Conservation (phyloP, 2,329 filamentous ascomycete genomes). For the Coleophoma crateriformis region DNA sequence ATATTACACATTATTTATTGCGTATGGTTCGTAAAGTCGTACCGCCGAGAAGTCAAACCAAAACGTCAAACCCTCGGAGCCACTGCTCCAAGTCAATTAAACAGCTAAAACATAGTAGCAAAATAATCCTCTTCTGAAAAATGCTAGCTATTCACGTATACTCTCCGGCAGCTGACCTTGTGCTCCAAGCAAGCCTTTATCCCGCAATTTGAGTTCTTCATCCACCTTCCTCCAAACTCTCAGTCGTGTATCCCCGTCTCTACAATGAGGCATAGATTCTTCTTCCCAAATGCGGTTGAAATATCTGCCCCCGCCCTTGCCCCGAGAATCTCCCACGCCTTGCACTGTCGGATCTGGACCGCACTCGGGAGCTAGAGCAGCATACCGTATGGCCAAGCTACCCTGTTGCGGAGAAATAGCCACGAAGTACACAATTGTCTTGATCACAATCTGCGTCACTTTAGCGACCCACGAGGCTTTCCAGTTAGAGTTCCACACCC, state of each 20-base stretch:
- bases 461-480: background rate
- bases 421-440: slow-evolving; percentile 4
- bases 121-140: no score
- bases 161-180: no score
- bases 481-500: slow-evolving; percentile 19
- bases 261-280: slow-evolving; percentile 20
- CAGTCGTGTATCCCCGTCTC: slow-evolving; percentile 13
- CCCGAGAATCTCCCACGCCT: background rate
- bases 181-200: no score
- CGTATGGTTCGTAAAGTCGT: no score
- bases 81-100: no score
- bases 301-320: slow-evolving; percentile 16
- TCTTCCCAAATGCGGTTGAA: slow-evolving; percentile 20
- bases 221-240: slow-evolving; percentile 12
- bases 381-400: slow-evolving; percentile 16
- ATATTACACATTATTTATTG: no score
- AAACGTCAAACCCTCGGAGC: no score
- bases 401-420: slow-evolving; percentile 20
- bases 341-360: slow-evolving; percentile 1
- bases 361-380: slow-evolving; percentile 12
- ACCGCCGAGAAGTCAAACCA: no score
- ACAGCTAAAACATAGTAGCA: no score
- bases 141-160: no score
- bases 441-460: background rate
- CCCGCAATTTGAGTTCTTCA: no score